These are phyloP conservation scores for Calonectria pauciramosa DNA, from an alignment of 2,329 filamentous ascomycete species.

Conservation along the genomic window DNA sequence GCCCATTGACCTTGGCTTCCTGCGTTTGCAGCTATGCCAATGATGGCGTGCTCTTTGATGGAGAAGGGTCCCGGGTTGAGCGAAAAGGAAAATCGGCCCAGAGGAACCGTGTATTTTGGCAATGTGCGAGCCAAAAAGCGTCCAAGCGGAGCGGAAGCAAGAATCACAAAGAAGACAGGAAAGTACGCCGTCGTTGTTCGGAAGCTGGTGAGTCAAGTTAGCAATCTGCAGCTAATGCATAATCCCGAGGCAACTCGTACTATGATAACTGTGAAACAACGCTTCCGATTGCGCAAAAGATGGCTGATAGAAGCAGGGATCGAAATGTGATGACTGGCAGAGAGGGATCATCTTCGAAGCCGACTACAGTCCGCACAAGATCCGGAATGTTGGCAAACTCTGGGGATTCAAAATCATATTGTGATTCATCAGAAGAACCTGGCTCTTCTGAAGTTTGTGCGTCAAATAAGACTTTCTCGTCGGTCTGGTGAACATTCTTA, in stretches of 20 bases:
- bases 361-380: conserved; percentile 67
- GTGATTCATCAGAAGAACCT: background rate
- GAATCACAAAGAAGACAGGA: conserved; percentile 73
- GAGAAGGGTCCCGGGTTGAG: conserved; percentile 70
- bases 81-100: conserved; percentile 63
- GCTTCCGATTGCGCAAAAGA: conserved; percentile 70
- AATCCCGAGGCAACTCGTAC: background rate
- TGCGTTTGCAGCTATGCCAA: conserved; percentile 67
- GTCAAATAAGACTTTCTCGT: background rate
- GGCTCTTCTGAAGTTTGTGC: too few species aligned
- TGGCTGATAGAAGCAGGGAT: conserved; percentile 67
- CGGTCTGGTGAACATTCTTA: background rate
- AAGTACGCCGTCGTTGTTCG: conserved; percentile 71
- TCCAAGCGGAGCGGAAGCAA: conserved; percentile 68
- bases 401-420: background rate
- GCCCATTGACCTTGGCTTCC: conserved; percentile 66
- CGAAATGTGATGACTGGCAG: conserved; percentile 71
- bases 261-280: conserved; percentile 65
- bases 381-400: conserved; percentile 16
- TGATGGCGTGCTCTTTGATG: conserved; percentile 70
- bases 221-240: too few species aligned
- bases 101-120: conserved; percentile 63
- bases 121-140: conserved; percentile 65
- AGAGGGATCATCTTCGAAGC: conserved; percentile 68
- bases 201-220: conserved; percentile 57